Base-by-base conservation (phyloP, 169 alveolate species). In the Eimeria falciformis region DNA sequence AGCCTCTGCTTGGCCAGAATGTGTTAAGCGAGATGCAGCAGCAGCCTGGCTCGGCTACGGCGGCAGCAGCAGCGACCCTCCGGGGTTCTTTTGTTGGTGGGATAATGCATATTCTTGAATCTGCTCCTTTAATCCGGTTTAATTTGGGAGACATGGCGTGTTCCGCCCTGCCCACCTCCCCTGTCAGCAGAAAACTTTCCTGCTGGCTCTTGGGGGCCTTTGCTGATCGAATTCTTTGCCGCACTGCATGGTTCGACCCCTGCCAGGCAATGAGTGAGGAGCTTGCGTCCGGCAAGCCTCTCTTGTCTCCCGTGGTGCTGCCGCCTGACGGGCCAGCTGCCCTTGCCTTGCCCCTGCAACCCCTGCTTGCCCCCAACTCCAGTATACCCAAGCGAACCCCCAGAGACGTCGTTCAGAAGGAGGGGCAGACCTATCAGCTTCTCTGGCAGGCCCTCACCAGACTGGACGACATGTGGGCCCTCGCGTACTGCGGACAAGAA, bases 391-490 rank as follows among this genome's bases (percentile, higher is more conserved):
- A 33, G 55, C 47, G 33, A 65, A 83, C 43, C 81, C 81, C 91
- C 58, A 58, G 40, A 47, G 66, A 58, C 11, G 81, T 83, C 81
- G 40, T 56, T 25, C 17, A 9, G 5, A 33, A 27, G 73, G 93
- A 89, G 62, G 93, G 93, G 40, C 90, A 69, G 23, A 75, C 93
- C 37, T 89, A 89, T 82, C 69, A 65, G 83, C 58, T 75, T 50
- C 69, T 75, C 65, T 89, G 93, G 93, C 83, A 89, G 23, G 89
- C 86, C 43, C 88, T 89, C 23, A 68, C 71, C 12, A 88, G 89
- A 6, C 89, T 89, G 37, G 84, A 89, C 71, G 90, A 89, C 79
- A 69, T 69, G 21, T 87, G 71, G 73, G 86, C 82, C 11, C 66
- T 73, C 58, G 84, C 84, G 27, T 66, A 53, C 77, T 87, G 93